phyloP scores from a whole-genome alignment of 768 basidiomycete genomes.

The Tylopilus cervinicoccineus region DNA sequence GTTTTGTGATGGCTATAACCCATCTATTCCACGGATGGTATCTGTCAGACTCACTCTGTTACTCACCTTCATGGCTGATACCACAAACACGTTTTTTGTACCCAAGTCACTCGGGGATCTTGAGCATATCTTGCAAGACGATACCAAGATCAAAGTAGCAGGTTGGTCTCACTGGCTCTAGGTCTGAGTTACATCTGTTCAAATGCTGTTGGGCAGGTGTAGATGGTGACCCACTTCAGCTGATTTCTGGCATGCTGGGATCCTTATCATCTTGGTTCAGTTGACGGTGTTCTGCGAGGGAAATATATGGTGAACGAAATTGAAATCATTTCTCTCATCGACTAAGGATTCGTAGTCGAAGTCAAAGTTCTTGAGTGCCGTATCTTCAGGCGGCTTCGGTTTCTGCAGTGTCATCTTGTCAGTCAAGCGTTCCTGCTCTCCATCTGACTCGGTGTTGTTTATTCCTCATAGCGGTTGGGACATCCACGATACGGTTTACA shows the following conservation, averaged over 20 bases:
- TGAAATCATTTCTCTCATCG: not conserved
- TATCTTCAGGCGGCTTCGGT: conserved; percentile 78
- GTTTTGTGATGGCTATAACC: conserved; percentile 16
- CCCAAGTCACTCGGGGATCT: conserved; percentile 60
- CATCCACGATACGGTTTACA: conserved; percentile 84
- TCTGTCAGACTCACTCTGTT: no score
- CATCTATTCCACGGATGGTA: conserved; percentile 4
- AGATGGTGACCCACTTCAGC: conserved; percentile 51
- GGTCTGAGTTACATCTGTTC: not conserved
- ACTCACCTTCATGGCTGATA: conserved; percentile 10
- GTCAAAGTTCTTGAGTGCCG: conserved; percentile 84
- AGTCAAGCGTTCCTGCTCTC: conserved; percentile 25
- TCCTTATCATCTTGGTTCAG: conserved; percentile 36
- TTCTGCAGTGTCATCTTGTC: conserved; percentile 94
- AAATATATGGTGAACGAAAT: conserved; percentile 72
- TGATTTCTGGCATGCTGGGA: not conserved
- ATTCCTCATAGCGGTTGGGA: conserved; percentile 70
- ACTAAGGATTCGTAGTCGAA: conserved; percentile 58
- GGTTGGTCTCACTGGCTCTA: conserved; percentile 44
- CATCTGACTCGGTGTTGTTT: not conserved
- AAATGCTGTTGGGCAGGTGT: conserved; percentile 39
- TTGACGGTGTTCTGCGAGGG: conserved; percentile 93
- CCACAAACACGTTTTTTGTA: conserved; percentile 25
- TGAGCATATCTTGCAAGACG: conserved; percentile 45
- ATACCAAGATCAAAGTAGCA: conserved; percentile 90